Conservation (phyloP, 345 rosid species). For the Corchorus capsularis region DNA sequence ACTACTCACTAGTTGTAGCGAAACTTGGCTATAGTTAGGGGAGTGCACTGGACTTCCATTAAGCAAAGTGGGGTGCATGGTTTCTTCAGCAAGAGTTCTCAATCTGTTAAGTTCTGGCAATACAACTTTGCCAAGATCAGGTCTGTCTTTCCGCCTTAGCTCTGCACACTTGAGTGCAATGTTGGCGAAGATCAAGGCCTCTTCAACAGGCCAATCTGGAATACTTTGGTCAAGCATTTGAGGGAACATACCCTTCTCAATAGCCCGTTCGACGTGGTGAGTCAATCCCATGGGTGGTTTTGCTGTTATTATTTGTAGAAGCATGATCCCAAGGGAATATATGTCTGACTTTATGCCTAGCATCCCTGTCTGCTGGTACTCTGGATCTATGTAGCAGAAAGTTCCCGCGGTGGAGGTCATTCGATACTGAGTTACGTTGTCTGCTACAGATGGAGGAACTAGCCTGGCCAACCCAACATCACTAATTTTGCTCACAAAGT, state of each 20-base stretch:
- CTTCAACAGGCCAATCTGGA: slow-evolving; percentile 78
- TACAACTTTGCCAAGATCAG: slow-evolving; percentile 68
- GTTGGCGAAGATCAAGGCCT: slow-evolving; percentile 59
- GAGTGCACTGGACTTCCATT: slow-evolving; percentile 32
- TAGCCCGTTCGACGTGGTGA: slow-evolving; percentile 60
- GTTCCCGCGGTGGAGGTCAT: slow-evolving; percentile 94
- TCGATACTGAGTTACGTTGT: slow-evolving; percentile 74
- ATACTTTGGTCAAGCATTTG: slow-evolving; percentile 69
- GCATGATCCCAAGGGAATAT: slow-evolving; percentile 78
- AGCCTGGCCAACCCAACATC: slow-evolving; percentile 91
- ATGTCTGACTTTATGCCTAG: slow-evolving; percentile 81
- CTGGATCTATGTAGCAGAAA: slow-evolving; percentile 91
- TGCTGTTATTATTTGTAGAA: slow-evolving; percentile 71
- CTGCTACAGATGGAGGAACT: slow-evolving; percentile 80
- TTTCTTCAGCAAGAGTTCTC: slow-evolving; percentile 62
- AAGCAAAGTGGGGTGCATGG: slow-evolving; percentile 26
- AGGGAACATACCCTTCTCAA: slow-evolving; percentile 56
- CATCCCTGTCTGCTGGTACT: slow-evolving; percentile 95
- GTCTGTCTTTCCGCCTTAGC: slow-evolving; percentile 79
- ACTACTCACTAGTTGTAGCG: slow-evolving; percentile 35
- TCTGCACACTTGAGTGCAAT: slow-evolving; percentile 72
- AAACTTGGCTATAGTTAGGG: slow-evolving; percentile 37
- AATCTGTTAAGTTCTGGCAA: slow-evolving; percentile 72
- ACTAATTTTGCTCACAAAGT: slow-evolving; percentile 87
- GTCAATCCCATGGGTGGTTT: slow-evolving; percentile 83